phyloP scores from a whole-genome alignment of 345 rosid species.

The Aquilaria yunnanensis region DNA sequence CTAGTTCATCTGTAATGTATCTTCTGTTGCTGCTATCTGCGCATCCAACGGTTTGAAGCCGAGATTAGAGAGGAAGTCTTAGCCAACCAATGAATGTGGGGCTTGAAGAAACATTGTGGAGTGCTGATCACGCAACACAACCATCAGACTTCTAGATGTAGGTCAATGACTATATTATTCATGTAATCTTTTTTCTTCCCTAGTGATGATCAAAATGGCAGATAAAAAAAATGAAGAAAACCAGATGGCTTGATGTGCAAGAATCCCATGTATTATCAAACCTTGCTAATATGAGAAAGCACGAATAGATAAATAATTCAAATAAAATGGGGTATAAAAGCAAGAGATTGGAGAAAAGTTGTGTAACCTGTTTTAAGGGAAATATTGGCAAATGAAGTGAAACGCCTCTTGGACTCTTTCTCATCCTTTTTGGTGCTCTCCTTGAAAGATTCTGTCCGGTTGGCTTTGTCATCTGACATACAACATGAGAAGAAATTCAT shows the following conservation, averaged over 20 bases:
- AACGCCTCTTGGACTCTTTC: slow-evolving; percentile 37
- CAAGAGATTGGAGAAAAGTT: neutral
- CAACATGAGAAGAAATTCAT: slow-evolving; percentile 67
- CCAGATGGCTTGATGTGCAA: neutral
- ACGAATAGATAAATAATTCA: neutral
- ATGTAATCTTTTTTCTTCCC: neutral
- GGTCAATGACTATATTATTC: neutral
- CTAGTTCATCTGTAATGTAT: slow-evolving; percentile 57
- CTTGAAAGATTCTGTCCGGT: slow-evolving; percentile 40
- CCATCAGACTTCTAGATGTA: too few species aligned
- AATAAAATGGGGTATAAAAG: neutral
- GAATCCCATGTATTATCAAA: neutral
- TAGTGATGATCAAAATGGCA: neutral
- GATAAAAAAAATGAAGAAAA: neutral
- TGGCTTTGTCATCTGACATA: slow-evolving; percentile 31
- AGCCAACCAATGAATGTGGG: too few species aligned
- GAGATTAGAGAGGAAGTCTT: neutral
- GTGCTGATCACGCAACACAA: too few species aligned
- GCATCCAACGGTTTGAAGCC: neutral
- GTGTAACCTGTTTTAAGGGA: slow-evolving; percentile 69
- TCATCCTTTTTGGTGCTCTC: slow-evolving; percentile 46
- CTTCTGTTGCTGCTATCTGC: slow-evolving; percentile 74
- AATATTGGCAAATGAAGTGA: slow-evolving; percentile 60
- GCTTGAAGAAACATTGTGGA: too few species aligned
- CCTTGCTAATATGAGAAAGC: neutral